Base-by-base conservation (phyloP, 108 stramenopile genomes). In the Conticribra guillardii region DNA sequence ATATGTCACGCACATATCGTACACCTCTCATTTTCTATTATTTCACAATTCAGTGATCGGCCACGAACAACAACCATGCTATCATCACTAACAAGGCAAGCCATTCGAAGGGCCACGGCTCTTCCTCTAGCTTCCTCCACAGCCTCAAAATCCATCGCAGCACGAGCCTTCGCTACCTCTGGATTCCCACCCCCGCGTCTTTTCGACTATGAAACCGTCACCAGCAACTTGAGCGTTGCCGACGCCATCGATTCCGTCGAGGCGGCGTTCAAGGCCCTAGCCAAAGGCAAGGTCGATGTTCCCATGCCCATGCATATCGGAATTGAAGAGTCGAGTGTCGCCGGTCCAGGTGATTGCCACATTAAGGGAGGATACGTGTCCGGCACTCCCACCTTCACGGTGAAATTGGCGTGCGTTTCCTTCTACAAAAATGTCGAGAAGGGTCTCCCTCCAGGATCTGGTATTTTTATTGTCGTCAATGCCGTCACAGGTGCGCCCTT, bases 291-390 rank as follows among this genome's bases (percentile, higher is more conserved):
- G 66, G 96, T 97, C n/a, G 96, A 97, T 73, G 96, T 97, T 26
- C 96, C 96, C 16, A 89, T 95, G 87, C 96, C 96, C 18, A 97
- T 97, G 96, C 96, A 97, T 76, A 95, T 97, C 82, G 94, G 93
- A 15, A 91, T 97, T 52, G 81, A 94, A 23, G 92, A 97, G 76
- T 85, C 92, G 8, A 54, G 65, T 4, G 80, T 52, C 8, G 96
- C 96, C 53, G 96, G 96, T 7, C 96, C 94, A 29, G 96, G 96
- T 19, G 93, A 96, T 71, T 96, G 95, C 73, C 93, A 94, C 77
- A 94, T 94, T 64, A 96, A 94, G 73, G 92, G 89, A 22, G 96
- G 96, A 45, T 85, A 96, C 68, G 72, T 95, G 32, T 70, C 57
- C 19, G 88, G 81, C 16, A 87, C 94, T 14, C 73, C 86, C 27